Conservation (phyloP, 257 asterid genomes). For the Dorcoceras hygrometricum region DNA sequence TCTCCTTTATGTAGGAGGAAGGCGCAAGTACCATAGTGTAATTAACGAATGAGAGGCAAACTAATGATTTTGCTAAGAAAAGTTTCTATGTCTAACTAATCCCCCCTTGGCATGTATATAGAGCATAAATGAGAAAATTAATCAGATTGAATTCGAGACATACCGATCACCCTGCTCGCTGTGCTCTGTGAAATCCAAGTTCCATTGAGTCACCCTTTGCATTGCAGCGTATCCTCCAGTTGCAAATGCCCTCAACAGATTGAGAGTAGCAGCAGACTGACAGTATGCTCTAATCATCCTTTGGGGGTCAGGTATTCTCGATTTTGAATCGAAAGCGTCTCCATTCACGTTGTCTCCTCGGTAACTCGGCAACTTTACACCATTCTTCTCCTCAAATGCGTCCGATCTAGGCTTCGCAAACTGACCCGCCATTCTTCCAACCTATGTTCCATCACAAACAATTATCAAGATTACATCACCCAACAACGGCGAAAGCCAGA, state of each 20-base stretch:
- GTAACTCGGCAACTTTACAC: slow-evolving; percentile 78
- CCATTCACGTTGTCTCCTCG: slow-evolving; percentile 86
- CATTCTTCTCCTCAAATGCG: slow-evolving; percentile 62
- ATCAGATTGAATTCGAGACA: background rate
- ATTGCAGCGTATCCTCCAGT: slow-evolving; percentile 86
- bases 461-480: background rate
- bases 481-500: background rate
- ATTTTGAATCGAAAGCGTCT: slow-evolving; percentile 57
- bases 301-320: slow-evolving; percentile 78
- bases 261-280: slow-evolving; percentile 80
- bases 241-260: slow-evolving; percentile 79
- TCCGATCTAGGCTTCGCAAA: slow-evolving; percentile 86
- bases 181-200: slow-evolving; percentile 74
- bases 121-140: background rate
- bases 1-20: background rate
- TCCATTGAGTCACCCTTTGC: slow-evolving; percentile 84
- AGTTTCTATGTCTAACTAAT: background rate
- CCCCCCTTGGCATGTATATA: background rate
- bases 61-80: background rate
- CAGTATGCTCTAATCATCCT: slow-evolving; percentile 85
- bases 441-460: slow-evolving; percentile 33
- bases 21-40: background rate
- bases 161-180: slow-evolving; percentile 91
- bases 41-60: background rate
- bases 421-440: slow-evolving; percentile 93